Evolutionary conservation across 148 eudicot species (phyloP).

Genomic region (Polygonum aviculare): DNA sequence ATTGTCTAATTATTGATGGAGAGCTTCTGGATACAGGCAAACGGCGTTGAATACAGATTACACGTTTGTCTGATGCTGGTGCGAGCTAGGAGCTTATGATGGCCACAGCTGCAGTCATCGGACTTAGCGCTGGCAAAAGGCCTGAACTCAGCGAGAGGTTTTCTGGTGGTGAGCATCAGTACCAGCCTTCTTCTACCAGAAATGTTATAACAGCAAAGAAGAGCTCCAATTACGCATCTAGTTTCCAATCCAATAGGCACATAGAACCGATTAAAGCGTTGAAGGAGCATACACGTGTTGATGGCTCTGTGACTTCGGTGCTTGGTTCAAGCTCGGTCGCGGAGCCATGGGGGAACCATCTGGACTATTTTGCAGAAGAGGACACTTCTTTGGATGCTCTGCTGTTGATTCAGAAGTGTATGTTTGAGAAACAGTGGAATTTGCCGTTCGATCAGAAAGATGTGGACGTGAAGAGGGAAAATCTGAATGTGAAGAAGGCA

Average conservation of each 20-base stretch:
- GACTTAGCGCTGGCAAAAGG: slow-evolving; percentile 76
- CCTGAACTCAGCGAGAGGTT: slow-evolving; percentile 58
- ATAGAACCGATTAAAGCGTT: slow-evolving; percentile 48
- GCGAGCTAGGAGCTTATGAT: slow-evolving; percentile 45
- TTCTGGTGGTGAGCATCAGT: slow-evolving; percentile 33
- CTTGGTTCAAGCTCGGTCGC: slow-evolving; percentile 16
- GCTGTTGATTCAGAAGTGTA: slow-evolving; percentile 68
- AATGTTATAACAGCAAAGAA: slow-evolving; percentile 50
- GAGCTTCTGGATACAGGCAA: slow-evolving; percentile 1
- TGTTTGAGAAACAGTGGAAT: slow-evolving; percentile 85
- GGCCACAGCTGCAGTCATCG: slow-evolving; percentile 81
- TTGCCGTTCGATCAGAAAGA: slow-evolving; percentile 40
- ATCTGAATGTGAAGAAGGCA: slow-evolving; percentile 20
- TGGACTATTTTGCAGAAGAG: slow-evolving; percentile 32
- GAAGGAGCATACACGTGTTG: slow-evolving; percentile 41
- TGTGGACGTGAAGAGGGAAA: slow-evolving; percentile 17
- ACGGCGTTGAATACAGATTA: slow-evolving; percentile 9
- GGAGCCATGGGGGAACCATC: slow-evolving; percentile 27
- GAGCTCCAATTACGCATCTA: slow-evolving; percentile 26
- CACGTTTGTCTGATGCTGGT: slow-evolving; percentile 32
- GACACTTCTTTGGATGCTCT: slow-evolving; percentile 64
- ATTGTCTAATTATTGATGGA: not conserved
- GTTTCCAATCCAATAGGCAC: slow-evolving; percentile 35
- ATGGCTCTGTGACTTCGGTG: slow-evolving; percentile 20
- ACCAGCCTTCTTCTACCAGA: slow-evolving; percentile 34